Evolutionary conservation across 2,329 filamentous ascomycete genomes (phyloP).

Genomic region (Sodiomyces alkalinus): DNA sequence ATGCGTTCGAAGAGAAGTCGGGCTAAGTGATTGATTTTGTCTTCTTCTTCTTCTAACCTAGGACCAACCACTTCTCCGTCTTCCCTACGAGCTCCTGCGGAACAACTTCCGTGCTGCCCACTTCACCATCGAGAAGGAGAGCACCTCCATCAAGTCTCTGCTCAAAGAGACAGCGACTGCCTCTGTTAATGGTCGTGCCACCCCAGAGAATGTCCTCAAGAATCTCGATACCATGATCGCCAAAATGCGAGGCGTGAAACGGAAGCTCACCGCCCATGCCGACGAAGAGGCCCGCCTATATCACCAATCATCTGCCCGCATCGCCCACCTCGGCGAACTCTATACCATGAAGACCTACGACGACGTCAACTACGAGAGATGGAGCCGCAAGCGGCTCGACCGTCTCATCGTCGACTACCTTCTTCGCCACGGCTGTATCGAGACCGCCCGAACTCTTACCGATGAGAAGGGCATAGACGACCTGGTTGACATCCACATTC

Average conservation of each 20-base stretch:
- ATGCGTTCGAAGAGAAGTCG: too few relatives aligned
- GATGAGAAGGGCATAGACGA: slow-evolving; percentile 60
- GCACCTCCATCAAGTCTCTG: slow-evolving; percentile 42
- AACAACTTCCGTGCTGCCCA: slow-evolving; percentile 88
- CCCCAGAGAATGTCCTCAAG: slow-evolving; percentile 57
- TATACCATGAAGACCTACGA: slow-evolving; percentile 67
- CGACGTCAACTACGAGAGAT: slow-evolving; percentile 86
- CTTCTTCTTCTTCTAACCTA: slow-evolving; percentile 16
- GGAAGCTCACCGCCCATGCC: slow-evolving; percentile 65
- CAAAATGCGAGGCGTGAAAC: slow-evolving; percentile 73
- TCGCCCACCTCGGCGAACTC: slow-evolving; percentile 67
- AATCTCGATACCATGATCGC: slow-evolving; percentile 74
- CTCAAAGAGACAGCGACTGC: slow-evolving; percentile 51
- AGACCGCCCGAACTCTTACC: slow-evolving; percentile 63
- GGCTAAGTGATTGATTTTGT: not conserved
- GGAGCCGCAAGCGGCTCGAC: slow-evolving; percentile 71
- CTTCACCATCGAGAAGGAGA: slow-evolving; percentile 59
- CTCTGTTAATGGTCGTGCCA: slow-evolving; percentile 45
- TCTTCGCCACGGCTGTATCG: slow-evolving; percentile 65
- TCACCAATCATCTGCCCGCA: slow-evolving; percentile 57
- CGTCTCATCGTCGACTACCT: slow-evolving; percentile 86
- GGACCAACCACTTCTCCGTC: slow-evolving; percentile 89
- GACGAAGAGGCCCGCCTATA: slow-evolving; percentile 70
- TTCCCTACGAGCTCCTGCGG: slow-evolving; percentile 82
- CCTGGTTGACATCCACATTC: slow-evolving; percentile 79